Base-by-base conservation (phyloP, 225 moss, liverwort and hornwort species). In the Neckera pumila region DNA sequence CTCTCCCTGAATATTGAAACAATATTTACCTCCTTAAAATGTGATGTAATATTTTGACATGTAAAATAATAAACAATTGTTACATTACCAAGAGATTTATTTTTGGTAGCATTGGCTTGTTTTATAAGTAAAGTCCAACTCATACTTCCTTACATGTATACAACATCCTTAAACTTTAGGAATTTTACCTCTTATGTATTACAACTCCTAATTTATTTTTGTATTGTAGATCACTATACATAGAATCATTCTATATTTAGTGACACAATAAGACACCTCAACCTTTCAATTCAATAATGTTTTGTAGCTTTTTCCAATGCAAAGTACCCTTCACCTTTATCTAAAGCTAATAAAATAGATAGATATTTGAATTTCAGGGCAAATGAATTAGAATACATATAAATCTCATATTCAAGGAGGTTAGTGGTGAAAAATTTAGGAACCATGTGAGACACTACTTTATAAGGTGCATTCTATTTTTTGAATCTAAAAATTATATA, bases 331-430 rank as follows among this genome's bases (percentile, higher is more conserved):
- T 14, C 0, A 14, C 4, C 14, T 70, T 70, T 21, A 23, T 23
- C 5, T 2, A 40, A 1, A 70, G 40, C 1, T 8, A 40, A 14
- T 25, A 1, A 23, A 42, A 71, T 42, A 26, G 9, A 42, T 15
- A 15, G 15, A 23, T 26, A 5, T 26, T 26, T 15, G 26, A 26
- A 42, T 71, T 9, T 71, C 0, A 0, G 26, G 0, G 42, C 9
- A 71, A 26, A 42, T 71, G 14, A 71, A 16, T 16, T 9, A 0
- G 3, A 4, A 1, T 42, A 15, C 9, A 5, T 5, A 16, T 26
- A 42, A 26, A 26, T 71, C 26, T 42, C 27, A 26, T 5, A 5
- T 3, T 15, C 5, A 0, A 1, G 5, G 27, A 27, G 16, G 3
- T 9, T 5, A 16, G 5, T 9, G 9, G 42, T 71, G 16, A 42